Conservation (phyloP, 352 stramenopile genomes). For the Phytopythium montanum region DNA sequence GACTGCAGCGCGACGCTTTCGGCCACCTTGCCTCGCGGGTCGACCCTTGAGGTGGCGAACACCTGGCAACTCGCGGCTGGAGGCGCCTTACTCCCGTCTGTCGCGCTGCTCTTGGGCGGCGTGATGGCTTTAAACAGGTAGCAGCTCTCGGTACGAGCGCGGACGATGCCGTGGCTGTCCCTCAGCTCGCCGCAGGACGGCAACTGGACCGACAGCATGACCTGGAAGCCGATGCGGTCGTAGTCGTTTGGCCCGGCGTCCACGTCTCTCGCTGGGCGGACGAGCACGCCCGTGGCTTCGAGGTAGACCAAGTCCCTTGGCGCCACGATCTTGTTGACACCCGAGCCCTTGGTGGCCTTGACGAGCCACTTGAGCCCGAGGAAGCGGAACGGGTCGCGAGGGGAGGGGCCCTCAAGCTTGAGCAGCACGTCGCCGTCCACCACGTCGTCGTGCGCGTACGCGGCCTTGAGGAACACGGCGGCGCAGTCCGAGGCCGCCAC, state of each 20-base stretch:
- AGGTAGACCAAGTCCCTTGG: conserved; percentile 62
- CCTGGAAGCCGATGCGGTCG: conserved; percentile 59
- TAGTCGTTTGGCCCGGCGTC: conserved; percentile 26
- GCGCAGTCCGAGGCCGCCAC: conserved; percentile 47
- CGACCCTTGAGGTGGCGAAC: conserved; percentile 30
- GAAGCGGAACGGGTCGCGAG: conserved; percentile 59
- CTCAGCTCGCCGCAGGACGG: conserved; percentile 27
- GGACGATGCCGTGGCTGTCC: conserved; percentile 28
- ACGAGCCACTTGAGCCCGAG: conserved; percentile 71
- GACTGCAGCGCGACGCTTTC: conserved; percentile 25
- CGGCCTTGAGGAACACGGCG: conserved; percentile 54
- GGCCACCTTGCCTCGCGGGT: conserved; percentile 23
- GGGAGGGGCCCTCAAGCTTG: conserved; percentile 47
- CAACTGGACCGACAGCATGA: conserved; percentile 62
- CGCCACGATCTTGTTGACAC: conserved; percentile 37
- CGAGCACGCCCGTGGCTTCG: conserved; percentile 59
- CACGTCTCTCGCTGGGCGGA: conserved; percentile 10
- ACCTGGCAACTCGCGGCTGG: conserved; percentile 22
- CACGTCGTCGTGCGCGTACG: conserved; percentile 37
- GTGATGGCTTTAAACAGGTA: conserved; percentile 35
- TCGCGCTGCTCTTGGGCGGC: conserved; percentile 10
- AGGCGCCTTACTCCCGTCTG: not conserved
- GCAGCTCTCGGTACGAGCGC: conserved; percentile 33
- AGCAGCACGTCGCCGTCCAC: conserved; percentile 53
- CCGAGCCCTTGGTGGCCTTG: conserved; percentile 32